phyloP scores from a whole-genome alignment of 192 early-diverging fungal species.

The Spinellus fusiger region DNA sequence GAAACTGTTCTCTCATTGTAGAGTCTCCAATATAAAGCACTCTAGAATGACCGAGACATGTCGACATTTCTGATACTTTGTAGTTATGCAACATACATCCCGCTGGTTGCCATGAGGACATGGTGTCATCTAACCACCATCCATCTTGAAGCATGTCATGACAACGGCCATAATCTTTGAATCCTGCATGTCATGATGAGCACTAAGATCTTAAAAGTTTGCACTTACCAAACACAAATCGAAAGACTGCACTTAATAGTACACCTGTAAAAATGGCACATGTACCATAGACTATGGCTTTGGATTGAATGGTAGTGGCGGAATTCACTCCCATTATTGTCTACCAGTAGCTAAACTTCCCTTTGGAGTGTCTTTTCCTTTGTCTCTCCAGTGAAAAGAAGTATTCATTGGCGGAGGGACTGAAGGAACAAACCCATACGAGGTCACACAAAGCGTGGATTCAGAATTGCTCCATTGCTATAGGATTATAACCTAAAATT shows the following conservation, averaged over 20 bases:
- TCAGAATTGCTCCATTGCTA: no score
- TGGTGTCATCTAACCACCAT: conserved; percentile 40
- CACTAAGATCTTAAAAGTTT: background rate
- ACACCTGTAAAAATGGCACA: background rate
- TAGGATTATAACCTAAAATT: no score
- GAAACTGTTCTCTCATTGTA: conserved; percentile 53
- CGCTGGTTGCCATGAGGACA: conserved; percentile 52
- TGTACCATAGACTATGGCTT: background rate
- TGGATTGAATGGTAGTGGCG: background rate
- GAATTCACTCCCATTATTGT: background rate
- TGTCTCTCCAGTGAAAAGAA: background rate
- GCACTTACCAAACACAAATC: conserved; percentile 5
- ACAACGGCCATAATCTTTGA: conserved; percentile 35
- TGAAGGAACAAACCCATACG: background rate
- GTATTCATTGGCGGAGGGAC: no score
- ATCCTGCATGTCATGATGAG: conserved; percentile 21
- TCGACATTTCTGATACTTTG: conserved; percentile 25
- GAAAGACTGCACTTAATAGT: background rate
- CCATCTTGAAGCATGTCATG: conserved; percentile 40
- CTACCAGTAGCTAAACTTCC: no score
- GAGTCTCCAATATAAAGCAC: conserved; percentile 69
- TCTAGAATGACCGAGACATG: conserved; percentile 42
- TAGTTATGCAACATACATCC: conserved; percentile 59
- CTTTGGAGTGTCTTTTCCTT: background rate
- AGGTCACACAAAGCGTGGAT: background rate